A percentile compares a stretch with the other conserved stretches of the same genome.
phyloP scores from a whole-genome alignment of 2,329 filamentous ascomycete species.

The Pseudogymnoascus sp. region DNA sequence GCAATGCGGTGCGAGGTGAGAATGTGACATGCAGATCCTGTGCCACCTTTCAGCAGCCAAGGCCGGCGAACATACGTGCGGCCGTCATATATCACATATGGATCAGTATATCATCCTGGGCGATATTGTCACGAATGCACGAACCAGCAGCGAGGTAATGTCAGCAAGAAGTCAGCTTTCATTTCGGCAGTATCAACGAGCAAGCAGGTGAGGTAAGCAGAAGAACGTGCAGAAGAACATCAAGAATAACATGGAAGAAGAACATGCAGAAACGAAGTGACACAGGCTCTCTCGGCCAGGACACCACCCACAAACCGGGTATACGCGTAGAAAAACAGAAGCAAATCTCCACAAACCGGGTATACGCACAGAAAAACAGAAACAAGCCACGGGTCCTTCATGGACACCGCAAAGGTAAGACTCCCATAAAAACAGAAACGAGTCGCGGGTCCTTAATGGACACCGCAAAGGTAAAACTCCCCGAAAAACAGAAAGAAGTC shows the following conservation, averaged over 20 bases:
- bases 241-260: neutral
- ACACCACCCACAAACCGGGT: neutral
- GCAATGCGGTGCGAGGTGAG: neutral
- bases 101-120: neutral
- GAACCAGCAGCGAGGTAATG: neutral
- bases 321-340: neutral
- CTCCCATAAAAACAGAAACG: neutral
- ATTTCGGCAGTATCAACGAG: neutral
- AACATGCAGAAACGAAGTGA: neutral
- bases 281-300: neutral
- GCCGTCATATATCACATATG: neutral
- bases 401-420: neutral
- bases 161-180: neutral
- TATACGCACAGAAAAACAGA: neutral
- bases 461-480: neutral
- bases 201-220: neutral
- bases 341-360: neutral
- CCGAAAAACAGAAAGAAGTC: neutral
- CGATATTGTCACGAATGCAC: neutral
- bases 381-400: neutral
- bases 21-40: conserved; percentile 5
- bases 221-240: neutral
- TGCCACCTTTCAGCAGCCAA: neutral
- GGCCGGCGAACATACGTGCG: neutral
- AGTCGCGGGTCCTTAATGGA: neutral